phyloP scores from a whole-genome alignment of 2,329 filamentous ascomycete species.

The Pyrenochaeta sp. region DNA sequence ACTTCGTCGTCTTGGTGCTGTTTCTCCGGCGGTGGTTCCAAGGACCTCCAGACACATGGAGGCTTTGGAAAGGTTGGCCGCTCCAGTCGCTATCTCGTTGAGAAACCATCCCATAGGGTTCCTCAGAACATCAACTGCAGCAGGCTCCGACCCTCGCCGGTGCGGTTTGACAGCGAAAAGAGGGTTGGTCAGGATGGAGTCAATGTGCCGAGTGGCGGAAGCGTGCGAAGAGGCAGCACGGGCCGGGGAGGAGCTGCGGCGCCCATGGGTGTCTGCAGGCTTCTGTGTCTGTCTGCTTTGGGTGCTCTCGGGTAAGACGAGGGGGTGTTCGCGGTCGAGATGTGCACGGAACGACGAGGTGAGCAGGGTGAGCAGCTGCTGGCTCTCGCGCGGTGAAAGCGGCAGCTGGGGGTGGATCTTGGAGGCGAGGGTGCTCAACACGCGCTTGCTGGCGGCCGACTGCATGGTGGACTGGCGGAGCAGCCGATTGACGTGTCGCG shows the following conservation, averaged over 20 bases:
- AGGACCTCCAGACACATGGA: constrained; percentile 49
- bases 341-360: constrained; percentile 70
- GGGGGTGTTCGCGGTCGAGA: constrained; percentile 66
- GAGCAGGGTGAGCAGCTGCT: constrained; percentile 67
- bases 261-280: constrained; percentile 12
- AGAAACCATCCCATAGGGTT: constrained; percentile 54
- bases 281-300: constrained; percentile 2
- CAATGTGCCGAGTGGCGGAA: constrained; percentile 56
- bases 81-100: constrained; percentile 49
- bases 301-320: constrained; percentile 17
- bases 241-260: constrained; percentile 11
- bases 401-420: constrained; percentile 64
- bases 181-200: constrained; percentile 61
- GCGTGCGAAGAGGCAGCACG: constrained; percentile 45
- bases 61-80: constrained; percentile 50
- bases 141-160: constrained; percentile 36
- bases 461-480: constrained; percentile 56
- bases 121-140: constrained; percentile 33
- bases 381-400: constrained; percentile 65
- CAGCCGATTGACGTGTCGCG: not conserved
- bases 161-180: constrained; percentile 52
- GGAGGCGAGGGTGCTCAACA: constrained; percentile 54
- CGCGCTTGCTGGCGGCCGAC: constrained; percentile 53
- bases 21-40: constrained; percentile 17
- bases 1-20: constrained; percentile 5